Evolutionary conservation across 345 rosid species (phyloP).

Genomic region (Stellera chamaejasme): DNA sequence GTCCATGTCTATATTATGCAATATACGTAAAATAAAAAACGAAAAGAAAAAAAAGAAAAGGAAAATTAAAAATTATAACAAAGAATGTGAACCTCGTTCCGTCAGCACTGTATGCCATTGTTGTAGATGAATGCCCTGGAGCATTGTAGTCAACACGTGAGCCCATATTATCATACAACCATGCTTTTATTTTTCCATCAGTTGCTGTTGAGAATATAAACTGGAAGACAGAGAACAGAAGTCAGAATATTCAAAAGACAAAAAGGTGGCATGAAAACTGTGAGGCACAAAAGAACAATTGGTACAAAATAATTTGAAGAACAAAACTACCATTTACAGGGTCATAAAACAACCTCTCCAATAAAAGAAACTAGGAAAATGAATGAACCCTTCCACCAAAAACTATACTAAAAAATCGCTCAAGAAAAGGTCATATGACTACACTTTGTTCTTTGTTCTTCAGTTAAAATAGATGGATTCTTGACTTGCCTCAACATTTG

Average conservation of each 20-base stretch:
- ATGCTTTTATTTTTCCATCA: slow-evolving; percentile 84
- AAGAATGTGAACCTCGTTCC: slow-evolving; percentile 53
- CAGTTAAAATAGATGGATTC: too few relatives aligned
- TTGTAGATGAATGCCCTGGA: slow-evolving; percentile 63
- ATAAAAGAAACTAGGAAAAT: too few relatives aligned
- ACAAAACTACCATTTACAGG: background rate
- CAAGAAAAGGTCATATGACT: too few relatives aligned
- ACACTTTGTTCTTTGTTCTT: too few relatives aligned
- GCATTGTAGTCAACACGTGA: slow-evolving; percentile 84
- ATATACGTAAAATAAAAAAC: background rate
- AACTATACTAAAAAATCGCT: too few relatives aligned
- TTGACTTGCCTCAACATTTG: too few relatives aligned
- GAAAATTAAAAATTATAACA: slow-evolving; percentile 5
- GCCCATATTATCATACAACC: slow-evolving; percentile 66
- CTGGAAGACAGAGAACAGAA: slow-evolving; percentile 20
- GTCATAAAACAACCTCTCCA: too few relatives aligned
- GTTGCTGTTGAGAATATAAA: slow-evolving; percentile 72
- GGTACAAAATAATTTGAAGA: slow-evolving; percentile 1
- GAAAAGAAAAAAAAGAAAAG: slow-evolving; percentile 5
- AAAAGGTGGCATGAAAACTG: slow-evolving; percentile 3
- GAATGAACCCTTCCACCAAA: too few relatives aligned
- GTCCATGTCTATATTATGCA: too few relatives aligned
- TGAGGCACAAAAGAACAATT: background rate
- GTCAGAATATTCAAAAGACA: background rate
- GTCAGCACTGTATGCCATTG: slow-evolving; percentile 78